Evolutionary conservation across 768 basidiomycete species (phyloP).

Genomic region (Leccinellum albellum): DNA sequence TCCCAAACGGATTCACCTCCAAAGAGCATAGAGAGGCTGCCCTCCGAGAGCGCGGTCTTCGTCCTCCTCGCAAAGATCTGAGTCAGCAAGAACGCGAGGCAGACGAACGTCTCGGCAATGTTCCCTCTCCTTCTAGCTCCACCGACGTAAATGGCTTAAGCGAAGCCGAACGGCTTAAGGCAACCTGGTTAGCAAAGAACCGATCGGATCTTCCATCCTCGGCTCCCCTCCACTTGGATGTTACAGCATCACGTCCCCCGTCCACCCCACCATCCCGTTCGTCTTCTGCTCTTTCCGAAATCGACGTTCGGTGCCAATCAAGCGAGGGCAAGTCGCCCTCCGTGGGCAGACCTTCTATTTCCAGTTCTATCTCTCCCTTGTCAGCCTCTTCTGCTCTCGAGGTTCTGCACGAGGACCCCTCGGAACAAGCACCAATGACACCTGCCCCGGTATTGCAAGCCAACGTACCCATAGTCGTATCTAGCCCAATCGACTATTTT

Average conservation of each 20-base stretch:
- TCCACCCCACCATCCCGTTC: not conserved
- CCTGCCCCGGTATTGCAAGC: slow-evolving; percentile 1
- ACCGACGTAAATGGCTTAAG: slow-evolving; percentile 25
- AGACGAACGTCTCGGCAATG: slow-evolving; percentile 37
- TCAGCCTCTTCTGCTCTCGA: slow-evolving; percentile 26
- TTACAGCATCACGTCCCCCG: not conserved
- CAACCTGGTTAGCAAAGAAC: slow-evolving; percentile 49
- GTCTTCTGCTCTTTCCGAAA: slow-evolving; percentile 1
- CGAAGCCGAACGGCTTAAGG: slow-evolving; percentile 52
- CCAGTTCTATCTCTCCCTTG: slow-evolving; percentile 21
- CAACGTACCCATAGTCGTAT: slow-evolving; percentile 17
- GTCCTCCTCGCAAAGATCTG: slow-evolving; percentile 41
- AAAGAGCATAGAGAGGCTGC: slow-evolving; percentile 43
- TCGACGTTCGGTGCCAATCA: slow-evolving; percentile 1
- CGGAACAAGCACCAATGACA: slow-evolving; percentile 14
- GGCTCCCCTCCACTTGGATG: slow-evolving; percentile 1
- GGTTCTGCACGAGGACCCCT: slow-evolving; percentile 30
- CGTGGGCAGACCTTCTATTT: slow-evolving; percentile 21
- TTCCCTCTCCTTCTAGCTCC: slow-evolving; percentile 29
- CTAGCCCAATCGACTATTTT: slow-evolving; percentile 9
- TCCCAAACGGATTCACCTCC: slow-evolving; percentile 24
- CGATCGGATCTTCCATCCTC: slow-evolving; percentile 10
- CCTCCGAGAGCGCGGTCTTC: slow-evolving; percentile 55
- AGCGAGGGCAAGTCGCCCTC: slow-evolving; percentile 4
- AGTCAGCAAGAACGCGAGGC: slow-evolving; percentile 41